phyloP scores from a whole-genome alignment of 2,329 filamentous ascomycete species.

The Bisporella sp. region DNA sequence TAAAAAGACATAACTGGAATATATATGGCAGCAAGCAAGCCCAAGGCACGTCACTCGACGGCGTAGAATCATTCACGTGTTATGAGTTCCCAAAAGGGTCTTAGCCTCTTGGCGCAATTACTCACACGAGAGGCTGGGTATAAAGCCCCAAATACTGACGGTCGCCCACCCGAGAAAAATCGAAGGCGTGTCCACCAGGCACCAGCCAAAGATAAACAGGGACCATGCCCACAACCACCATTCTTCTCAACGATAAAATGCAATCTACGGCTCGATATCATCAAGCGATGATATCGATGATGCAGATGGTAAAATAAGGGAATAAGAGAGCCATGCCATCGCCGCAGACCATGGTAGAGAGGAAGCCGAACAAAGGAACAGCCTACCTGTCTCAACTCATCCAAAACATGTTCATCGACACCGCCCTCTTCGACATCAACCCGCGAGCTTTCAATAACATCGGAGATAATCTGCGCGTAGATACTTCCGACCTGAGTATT shows the following conservation, averaged over 20 bases:
- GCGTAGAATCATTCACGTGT: too few relatives aligned
- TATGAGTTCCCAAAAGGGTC: constrained; percentile 6
- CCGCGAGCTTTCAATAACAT: constrained; percentile 86
- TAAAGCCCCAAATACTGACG: constrained; percentile 29
- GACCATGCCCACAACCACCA: not conserved
- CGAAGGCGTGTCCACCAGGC: constrained; percentile 13
- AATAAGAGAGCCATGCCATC: not conserved
- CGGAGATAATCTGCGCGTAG: constrained; percentile 71
- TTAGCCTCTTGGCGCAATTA: constrained; percentile 20
- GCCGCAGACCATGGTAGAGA: not conserved
- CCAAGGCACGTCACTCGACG: too few relatives aligned
- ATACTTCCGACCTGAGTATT: constrained; percentile 52
- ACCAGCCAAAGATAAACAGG: constrained; percentile 5
- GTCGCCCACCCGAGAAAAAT: constrained; percentile 23
- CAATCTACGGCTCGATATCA: not conserved
- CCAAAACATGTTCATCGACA: constrained; percentile 77
- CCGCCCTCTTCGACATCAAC: constrained; percentile 97
- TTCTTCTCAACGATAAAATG: not conserved
- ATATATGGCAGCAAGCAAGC: too few relatives aligned
- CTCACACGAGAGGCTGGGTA: constrained; percentile 17
- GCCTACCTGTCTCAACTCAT: constrained; percentile 76
- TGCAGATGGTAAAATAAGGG: not conserved
- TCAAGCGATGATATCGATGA: not conserved
- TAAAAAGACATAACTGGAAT: too few relatives aligned
- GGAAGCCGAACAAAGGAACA: constrained; percentile 31